A percentile compares a stretch with the other conserved stretches of the same genome.
Evolutionary conservation across 352 stramenopile genomes (phyloP).

Genomic region (Pythium insidiosum): DNA sequence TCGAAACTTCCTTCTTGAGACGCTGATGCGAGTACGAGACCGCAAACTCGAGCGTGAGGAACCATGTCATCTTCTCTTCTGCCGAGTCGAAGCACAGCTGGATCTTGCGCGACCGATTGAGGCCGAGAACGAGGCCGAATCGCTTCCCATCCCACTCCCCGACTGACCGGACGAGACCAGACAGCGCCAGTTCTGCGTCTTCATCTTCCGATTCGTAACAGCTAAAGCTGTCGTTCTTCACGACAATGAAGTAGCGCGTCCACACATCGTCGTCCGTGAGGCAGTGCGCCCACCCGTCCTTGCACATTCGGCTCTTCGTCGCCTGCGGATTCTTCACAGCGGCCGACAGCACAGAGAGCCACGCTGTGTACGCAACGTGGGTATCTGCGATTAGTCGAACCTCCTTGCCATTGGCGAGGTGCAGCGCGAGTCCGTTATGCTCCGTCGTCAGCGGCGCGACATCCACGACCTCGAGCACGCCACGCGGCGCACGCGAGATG

Average conservation of each 20-base stretch:
- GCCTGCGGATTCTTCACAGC: slow-evolving; percentile 46
- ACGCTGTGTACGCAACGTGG: slow-evolving; percentile 68
- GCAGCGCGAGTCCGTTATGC: slow-evolving; percentile 67
- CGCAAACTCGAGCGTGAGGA: slow-evolving; percentile 69
- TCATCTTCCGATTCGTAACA: slow-evolving; percentile 72
- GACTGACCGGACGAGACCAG: slow-evolving; percentile 54
- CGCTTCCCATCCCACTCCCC: slow-evolving; percentile 71
- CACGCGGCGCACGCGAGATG: slow-evolving; percentile 42
- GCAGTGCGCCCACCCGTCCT: slow-evolving; percentile 68
- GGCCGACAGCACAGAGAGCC: slow-evolving; percentile 63
- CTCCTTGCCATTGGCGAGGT: slow-evolving; percentile 57
- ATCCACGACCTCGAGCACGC: slow-evolving; percentile 61
- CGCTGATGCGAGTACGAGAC: slow-evolving; percentile 54
- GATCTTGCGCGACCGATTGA: slow-evolving; percentile 64
- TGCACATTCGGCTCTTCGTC: slow-evolving; percentile 43
- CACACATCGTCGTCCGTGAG: slow-evolving; percentile 70
- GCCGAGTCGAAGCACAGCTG: slow-evolving; percentile 73
- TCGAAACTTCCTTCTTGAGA: slow-evolving; percentile 64
- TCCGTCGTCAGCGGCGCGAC: slow-evolving; percentile 64
- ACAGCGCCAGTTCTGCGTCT: slow-evolving; percentile 55
- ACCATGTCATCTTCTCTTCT: slow-evolving; percentile 81
- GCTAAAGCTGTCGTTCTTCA: slow-evolving; percentile 73
- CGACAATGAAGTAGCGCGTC: slow-evolving; percentile 64
- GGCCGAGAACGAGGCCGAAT: slow-evolving; percentile 57
- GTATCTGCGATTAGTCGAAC: slow-evolving; percentile 71